Evolutionary conservation across 2,329 filamentous ascomycete species (phyloP).

Genomic region (Monilinia polystroma): DNA sequence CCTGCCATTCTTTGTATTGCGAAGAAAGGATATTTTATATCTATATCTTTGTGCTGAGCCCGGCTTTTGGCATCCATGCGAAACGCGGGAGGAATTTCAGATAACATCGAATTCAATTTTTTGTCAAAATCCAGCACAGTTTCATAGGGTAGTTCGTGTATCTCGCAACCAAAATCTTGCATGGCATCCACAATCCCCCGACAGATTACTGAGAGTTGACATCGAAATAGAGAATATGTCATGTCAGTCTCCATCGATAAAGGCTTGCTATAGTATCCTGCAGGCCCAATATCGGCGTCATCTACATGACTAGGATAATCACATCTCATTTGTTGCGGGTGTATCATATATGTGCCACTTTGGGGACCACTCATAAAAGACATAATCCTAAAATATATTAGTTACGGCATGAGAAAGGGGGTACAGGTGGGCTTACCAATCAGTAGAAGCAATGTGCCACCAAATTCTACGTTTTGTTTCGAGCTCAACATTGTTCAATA

Average conservation of each 20-base stretch:
- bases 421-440: constrained; percentile 39
- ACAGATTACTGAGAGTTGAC: too few relatives aligned
- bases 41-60: constrained; percentile 16
- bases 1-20: constrained; percentile 37
- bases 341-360: constrained; percentile 43
- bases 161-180: constrained; percentile 33
- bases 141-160: constrained; percentile 37
- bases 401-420: neutral
- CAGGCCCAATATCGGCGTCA: constrained; percentile 40
- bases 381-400: constrained; percentile 36
- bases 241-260: too few relatives aligned
- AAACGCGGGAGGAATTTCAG: constrained; percentile 40
- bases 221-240: too few relatives aligned
- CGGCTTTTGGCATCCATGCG: constrained; percentile 31
- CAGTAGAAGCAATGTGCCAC: constrained; percentile 44
- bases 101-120: constrained; percentile 39
- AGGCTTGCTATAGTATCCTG: constrained; percentile 25
- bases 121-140: constrained; percentile 41
- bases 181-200: too few relatives aligned
- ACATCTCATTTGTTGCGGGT: constrained; percentile 43
- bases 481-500: constrained; percentile 35
- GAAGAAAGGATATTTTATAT: neutral
- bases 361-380: constrained; percentile 41
- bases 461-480: constrained; percentile 44
- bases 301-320: constrained; percentile 42